phyloP scores from a whole-genome alignment of 1,284 basidiomycete genomes.

The Rhodofomes roseus region DNA sequence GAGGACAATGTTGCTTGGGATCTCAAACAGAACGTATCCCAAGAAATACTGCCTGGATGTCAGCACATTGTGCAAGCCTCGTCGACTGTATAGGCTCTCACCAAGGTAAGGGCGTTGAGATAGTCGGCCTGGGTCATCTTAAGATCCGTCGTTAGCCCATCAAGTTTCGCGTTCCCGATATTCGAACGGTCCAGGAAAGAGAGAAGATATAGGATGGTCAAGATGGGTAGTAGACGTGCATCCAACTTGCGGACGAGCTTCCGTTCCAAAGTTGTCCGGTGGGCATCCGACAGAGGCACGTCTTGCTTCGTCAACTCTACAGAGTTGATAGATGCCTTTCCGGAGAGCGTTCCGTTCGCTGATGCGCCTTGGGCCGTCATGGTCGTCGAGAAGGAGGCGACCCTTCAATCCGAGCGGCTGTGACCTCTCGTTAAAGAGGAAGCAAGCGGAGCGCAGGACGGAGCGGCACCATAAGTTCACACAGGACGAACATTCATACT shows the following conservation, averaged over 20 bases:
- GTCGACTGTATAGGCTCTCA: conserved; percentile 12
- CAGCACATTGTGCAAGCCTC: conserved; percentile 13
- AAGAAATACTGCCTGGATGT: conserved; percentile 51
- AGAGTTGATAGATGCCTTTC: conserved; percentile 2
- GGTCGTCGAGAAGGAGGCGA: neutral
- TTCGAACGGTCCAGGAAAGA: conserved; percentile 70
- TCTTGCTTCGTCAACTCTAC: neutral
- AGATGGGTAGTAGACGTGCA: conserved; percentile 41
- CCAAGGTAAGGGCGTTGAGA: neutral
- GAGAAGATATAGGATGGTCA: conserved; percentile 61
- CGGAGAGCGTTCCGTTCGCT: neutral
- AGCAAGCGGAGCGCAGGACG: neutral
- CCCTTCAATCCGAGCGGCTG: neutral
- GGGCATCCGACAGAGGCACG: neutral
- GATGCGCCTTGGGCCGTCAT: neutral
- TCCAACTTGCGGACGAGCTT: conserved; percentile 22
- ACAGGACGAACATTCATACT: neutral
- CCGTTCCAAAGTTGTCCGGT: neutral
- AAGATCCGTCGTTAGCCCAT: conserved; percentile 19
- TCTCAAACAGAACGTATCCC: conserved; percentile 66
- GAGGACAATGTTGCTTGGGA: conserved; percentile 37
- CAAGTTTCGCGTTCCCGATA: conserved; percentile 61
- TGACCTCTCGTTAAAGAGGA: neutral
- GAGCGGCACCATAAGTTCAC: neutral
- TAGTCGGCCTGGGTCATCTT: conserved; percentile 3